phyloP scores from a whole-genome alignment of 495 filamentous ascomycete genomes.

The Durotheca rogersii region DNA sequence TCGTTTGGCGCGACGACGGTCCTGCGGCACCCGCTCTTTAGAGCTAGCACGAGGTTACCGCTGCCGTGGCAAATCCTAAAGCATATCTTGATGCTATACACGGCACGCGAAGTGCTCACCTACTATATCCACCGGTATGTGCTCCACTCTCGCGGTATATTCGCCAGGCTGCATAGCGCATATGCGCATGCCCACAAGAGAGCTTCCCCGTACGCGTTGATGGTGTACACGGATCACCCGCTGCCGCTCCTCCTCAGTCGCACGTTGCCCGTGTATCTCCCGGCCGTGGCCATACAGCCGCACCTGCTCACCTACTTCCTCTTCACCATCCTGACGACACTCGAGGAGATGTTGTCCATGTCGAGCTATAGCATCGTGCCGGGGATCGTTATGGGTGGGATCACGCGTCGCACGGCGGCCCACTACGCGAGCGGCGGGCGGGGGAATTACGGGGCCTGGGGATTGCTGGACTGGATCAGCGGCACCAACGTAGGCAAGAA shows the following conservation, averaged over 20 bases:
- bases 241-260: conserved; percentile 65
- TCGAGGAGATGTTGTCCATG: conserved; percentile 76
- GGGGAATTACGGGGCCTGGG: conserved; percentile 79
- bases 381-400: conserved; percentile 71
- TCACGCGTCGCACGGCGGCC: conserved; percentile 66
- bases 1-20: conserved; percentile 36
- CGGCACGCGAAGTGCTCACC: conserved; percentile 57
- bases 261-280: conserved; percentile 73
- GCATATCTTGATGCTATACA: conserved; percentile 62
- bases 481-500: conserved; percentile 66
- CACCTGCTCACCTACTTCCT: conserved; percentile 81
- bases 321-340: conserved; percentile 63
- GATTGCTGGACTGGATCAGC: conserved; percentile 71
- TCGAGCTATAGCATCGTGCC: conserved; percentile 77
- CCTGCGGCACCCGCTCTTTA: conserved; percentile 42
- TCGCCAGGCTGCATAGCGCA: conserved; percentile 50
- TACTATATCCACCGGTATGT: conserved; percentile 74
- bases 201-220: conserved; percentile 59
- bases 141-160: conserved; percentile 53
- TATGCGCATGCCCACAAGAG: conserved; percentile 64
- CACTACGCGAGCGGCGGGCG: conserved; percentile 62
- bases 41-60: conserved; percentile 45
- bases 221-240: conserved; percentile 75
- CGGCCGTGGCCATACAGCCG: conserved; percentile 62
- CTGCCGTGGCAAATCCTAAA: conserved; percentile 57